Evolutionary conservation across 1,284 basidiomycete genomes (phyloP).

Genomic region (Cutaneotrichosporon daszewskae): DNA sequence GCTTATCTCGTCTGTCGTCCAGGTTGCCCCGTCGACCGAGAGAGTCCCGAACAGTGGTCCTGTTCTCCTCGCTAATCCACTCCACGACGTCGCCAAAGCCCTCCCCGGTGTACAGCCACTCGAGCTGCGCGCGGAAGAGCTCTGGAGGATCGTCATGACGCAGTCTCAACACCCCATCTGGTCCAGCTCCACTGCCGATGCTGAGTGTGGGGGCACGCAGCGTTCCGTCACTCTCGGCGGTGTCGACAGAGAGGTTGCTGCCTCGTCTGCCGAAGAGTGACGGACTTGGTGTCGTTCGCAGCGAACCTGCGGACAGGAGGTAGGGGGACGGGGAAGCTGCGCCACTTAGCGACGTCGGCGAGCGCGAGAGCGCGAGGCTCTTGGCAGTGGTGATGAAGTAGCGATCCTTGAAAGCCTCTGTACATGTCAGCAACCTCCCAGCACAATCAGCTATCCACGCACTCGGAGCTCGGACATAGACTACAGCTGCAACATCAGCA

Average conservation of each 20-base stretch:
- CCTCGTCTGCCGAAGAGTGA: conserved; percentile 4
- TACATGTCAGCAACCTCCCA: background rate
- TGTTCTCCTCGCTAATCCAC: conserved; percentile 61
- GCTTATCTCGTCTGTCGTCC: conserved; percentile 72
- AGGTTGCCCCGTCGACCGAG: conserved; percentile 28
- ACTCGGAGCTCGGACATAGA: conserved; percentile 82
- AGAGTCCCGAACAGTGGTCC: conserved; percentile 25
- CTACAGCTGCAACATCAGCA: conserved; percentile 60
- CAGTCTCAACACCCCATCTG: conserved; percentile 50
- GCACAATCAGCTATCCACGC: background rate
- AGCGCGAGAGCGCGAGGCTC: conserved; percentile 27
- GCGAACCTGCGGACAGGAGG: conserved; percentile 10
- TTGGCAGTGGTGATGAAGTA: conserved; percentile 55
- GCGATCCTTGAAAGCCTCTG: conserved; percentile 65
- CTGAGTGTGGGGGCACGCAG: conserved; percentile 22
- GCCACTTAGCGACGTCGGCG: conserved; percentile 32
- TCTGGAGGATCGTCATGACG: conserved; percentile 64
- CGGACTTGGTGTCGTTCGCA: conserved; percentile 12
- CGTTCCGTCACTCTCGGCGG: conserved; percentile 23
- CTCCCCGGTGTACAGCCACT: conserved; percentile 50
- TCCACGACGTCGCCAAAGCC: conserved; percentile 82
- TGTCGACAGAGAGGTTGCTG: conserved; percentile 24
- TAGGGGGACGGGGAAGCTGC: conserved; percentile 3
- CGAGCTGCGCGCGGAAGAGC: conserved; percentile 77
- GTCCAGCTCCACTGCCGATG: conserved; percentile 1